Base-by-base conservation (phyloP, 2,329 filamentous ascomycete genomes). In the Saccharata proteae region DNA sequence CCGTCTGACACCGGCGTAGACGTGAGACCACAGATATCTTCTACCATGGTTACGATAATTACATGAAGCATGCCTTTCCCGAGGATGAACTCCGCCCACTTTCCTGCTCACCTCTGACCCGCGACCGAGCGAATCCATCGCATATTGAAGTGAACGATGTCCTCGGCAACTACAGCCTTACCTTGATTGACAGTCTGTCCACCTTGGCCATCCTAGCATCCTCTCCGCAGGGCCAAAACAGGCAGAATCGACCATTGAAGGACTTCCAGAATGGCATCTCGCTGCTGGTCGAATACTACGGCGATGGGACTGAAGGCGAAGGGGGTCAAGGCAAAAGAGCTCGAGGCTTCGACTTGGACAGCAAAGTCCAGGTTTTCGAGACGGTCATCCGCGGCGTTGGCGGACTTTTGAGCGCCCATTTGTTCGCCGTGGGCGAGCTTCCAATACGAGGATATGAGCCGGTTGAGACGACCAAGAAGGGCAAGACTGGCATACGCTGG, bases 321-420 rank as follows among this genome's bases (percentile, higher is more conserved):
- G 66, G 67, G 4, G 83, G 81, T 5, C 67, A 72, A 47, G 88
- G 88, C 3, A 64, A 69, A 35, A 68, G 84, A 40, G 76, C 77
- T 3, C 71, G 75, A 33, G 90, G 85, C 0, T 98, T 98, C 47
- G 84, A 98, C 54, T 64, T 93, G 23, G 88, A 98, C 57, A 93
- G 86, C 61, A 98, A 96, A 58, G 90, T 98, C 2, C 88, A 98
- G 59, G 84, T 98, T 22, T 98, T 98, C 49, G 90, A 98, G 62
- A 96, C 88, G 1, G 88, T 93, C 20, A 98, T 98, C 44, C 72
- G 90, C 36, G 90, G 88, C 11, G 72, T 93, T 26, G 90, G 90
- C 10, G 90, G 90, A 1, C 63, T 98, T 35, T 60, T 98, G 41
- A 94, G 86, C 48, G 85, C 88, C 2, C 90, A 98, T 59, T 62